These are phyloP conservation scores for Pestalotiopsis sp. DNA, from an alignment of 2,329 filamentous ascomycete genomes.

Conservation along the genomic window DNA sequence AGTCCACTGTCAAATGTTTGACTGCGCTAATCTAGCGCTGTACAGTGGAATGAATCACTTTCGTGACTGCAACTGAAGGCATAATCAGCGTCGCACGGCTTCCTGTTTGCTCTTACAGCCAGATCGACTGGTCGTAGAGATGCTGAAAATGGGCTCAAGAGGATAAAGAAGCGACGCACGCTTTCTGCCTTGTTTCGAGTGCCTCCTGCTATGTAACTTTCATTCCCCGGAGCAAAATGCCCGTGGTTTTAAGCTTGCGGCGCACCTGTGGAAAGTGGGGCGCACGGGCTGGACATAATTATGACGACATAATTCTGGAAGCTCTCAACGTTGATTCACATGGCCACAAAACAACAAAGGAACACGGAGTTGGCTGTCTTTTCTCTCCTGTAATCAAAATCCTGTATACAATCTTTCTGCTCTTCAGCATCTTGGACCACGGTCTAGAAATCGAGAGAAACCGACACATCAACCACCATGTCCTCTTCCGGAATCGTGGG, in stretches of 20 bases:
- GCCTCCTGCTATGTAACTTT: no score
- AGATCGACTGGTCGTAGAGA: no score
- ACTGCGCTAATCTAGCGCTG: no score
- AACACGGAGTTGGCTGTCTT: background rate
- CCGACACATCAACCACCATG: background rate
- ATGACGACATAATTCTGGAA: slow-evolving; percentile 7
- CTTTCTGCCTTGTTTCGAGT: no score
- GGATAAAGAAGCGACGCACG: no score
- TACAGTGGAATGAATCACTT: no score
- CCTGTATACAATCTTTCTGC: background rate
- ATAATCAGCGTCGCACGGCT: no score
- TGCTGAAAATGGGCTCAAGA: no score
- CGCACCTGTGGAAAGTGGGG: background rate
- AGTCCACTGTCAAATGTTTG: no score
- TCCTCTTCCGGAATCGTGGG: slow-evolving; percentile 16
- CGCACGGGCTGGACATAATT: background rate
- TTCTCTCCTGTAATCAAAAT: background rate
- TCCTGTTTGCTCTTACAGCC: no score
- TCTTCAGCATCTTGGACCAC: background rate
- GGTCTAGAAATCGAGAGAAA: background rate
- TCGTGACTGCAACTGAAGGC: no score
- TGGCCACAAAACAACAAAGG: background rate
- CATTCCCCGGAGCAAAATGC: background rate
- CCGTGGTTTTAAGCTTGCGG: background rate
- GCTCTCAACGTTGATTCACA: slow-evolving; percentile 5